These are phyloP conservation scores for Neurospora sp. DNA, from an alignment of 2,329 filamentous ascomycete genomes.

Conservation along the genomic window DNA sequence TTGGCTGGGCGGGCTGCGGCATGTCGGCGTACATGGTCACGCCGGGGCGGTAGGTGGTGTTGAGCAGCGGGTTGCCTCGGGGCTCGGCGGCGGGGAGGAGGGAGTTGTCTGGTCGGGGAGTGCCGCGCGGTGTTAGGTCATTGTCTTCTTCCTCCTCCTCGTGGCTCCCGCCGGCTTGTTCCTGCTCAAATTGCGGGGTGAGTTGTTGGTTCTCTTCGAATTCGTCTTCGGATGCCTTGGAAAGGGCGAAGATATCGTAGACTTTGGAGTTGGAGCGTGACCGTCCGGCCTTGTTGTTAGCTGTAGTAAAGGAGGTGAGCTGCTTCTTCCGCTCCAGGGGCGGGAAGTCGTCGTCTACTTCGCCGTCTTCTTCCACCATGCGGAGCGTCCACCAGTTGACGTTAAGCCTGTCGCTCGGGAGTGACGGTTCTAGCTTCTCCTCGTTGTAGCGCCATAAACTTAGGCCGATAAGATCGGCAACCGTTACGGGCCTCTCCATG, in stretches of 20 bases:
- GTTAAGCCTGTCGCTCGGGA: constrained; percentile 57
- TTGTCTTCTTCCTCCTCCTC: constrained; percentile 30
- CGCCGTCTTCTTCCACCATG: constrained; percentile 76
- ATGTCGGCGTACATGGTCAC: constrained; percentile 45
- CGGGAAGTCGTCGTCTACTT: constrained; percentile 78
- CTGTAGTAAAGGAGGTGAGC: constrained; percentile 70
- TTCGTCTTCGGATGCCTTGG: constrained; percentile 58
- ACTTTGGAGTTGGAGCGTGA: constrained; percentile 62
- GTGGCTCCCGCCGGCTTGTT: constrained; percentile 17
- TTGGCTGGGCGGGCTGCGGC: constrained; percentile 31
- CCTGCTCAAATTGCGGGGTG: constrained; percentile 55
- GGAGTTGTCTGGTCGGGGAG: constrained; percentile 32
- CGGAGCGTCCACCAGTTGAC: constrained; percentile 75
- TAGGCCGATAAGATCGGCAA: constrained; percentile 73
- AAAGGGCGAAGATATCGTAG: constrained; percentile 74
- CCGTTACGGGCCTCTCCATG: constrained; percentile 52
- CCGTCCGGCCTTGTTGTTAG: constrained; percentile 58
- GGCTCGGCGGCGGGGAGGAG: constrained; percentile 25
- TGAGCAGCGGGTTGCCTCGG: constrained; percentile 49
- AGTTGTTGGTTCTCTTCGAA: constrained; percentile 58
- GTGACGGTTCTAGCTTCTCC: constrained; percentile 59
- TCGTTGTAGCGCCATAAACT: constrained; percentile 70
- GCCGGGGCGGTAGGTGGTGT: constrained; percentile 47
- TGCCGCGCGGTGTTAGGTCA: constrained; percentile 35
- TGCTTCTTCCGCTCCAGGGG: constrained; percentile 64